Evolutionary conservation across 2,329 filamentous ascomycete genomes (phyloP).

Genomic region (Nigrospora oryzae): DNA sequence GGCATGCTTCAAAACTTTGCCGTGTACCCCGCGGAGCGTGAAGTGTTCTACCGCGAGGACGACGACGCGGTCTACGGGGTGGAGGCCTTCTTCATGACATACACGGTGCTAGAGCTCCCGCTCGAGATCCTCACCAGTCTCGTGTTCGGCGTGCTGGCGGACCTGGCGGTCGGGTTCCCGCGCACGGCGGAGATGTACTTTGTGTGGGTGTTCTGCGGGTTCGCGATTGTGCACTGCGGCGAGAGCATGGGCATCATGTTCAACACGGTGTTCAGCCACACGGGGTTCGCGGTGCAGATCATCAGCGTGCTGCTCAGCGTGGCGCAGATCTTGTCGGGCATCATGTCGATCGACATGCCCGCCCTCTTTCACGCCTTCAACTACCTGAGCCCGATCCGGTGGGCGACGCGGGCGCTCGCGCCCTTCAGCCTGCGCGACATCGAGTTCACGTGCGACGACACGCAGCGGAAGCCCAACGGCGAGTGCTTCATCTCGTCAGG

Average conservation of each 20-base stretch:
- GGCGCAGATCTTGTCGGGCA: constrained; percentile 61
- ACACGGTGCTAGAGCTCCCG: constrained; percentile 62
- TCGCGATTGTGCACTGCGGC: constrained; percentile 66
- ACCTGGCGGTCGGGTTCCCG: constrained; percentile 57
- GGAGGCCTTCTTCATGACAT: constrained; percentile 63
- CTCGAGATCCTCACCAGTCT: constrained; percentile 61
- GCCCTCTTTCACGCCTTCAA: constrained; percentile 59
- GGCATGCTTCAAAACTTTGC: constrained; percentile 76
- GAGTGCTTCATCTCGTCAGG: constrained; percentile 58
- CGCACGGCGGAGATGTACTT: constrained; percentile 58
- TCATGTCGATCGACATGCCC: constrained; percentile 64
- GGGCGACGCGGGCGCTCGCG: constrained; percentile 57
- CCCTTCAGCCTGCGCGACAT: constrained; percentile 55
- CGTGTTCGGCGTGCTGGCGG: constrained; percentile 55
- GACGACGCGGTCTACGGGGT: constrained; percentile 65
- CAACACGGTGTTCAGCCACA: constrained; percentile 66
- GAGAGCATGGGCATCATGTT: constrained; percentile 74
- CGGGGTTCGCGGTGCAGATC: constrained; percentile 68
- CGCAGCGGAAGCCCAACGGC: constrained; percentile 51
- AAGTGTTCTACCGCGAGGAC: constrained; percentile 71
- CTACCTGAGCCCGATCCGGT: constrained; percentile 64
- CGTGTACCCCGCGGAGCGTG: constrained; percentile 62
- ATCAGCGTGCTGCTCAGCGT: constrained; percentile 63
- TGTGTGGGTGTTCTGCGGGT: constrained; percentile 58
- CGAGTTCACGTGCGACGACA: constrained; percentile 53